Conservation (phyloP, 108 stramenopile species). For the Nannochloropsis gaditana region DNA sequence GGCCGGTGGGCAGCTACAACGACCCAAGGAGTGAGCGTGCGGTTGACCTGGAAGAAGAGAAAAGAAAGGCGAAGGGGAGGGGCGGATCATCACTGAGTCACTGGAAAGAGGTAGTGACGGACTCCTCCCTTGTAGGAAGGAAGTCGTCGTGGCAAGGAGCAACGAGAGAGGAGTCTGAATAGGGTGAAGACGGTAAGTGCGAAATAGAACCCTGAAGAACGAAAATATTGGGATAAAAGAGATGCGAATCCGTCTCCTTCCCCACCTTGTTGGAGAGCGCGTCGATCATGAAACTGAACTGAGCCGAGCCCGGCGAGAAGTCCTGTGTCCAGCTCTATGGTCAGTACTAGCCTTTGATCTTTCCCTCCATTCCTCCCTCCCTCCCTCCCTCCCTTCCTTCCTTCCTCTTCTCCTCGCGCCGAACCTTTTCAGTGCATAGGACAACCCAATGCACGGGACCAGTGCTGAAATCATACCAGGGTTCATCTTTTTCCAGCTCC, state of each 20-base stretch:
- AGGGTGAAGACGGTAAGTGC: no score
- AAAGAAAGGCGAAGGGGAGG: slow-evolving; percentile 38
- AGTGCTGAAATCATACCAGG: slow-evolving; percentile 47
- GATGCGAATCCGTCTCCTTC: no score
- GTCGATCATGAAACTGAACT: no score
- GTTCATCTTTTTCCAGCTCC: slow-evolving; percentile 25
- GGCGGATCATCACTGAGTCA: neutral
- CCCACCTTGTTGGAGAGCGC: no score
- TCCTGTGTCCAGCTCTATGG: no score
- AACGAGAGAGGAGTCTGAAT: no score
- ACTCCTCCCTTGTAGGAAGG: no score
- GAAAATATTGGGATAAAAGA: no score
- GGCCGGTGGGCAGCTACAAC: slow-evolving; percentile 52
- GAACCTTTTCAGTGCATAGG: slow-evolving; percentile 51
- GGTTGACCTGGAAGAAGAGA: slow-evolving; percentile 45
- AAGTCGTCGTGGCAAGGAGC: no score
- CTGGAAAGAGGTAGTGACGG: slow-evolving; percentile 22
- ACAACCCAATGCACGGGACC: slow-evolving; percentile 53
- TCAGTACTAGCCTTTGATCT: neutral
- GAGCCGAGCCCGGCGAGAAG: no score
- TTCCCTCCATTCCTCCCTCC: neutral
- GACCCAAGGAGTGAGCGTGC: slow-evolving; percentile 50
- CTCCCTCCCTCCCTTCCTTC: neutral
- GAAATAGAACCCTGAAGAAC: no score
- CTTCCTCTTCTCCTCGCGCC: slow-evolving; percentile 15